Percentiles rank a stretch among this genome's conserved stretches.
These are phyloP conservation scores for Eurotiales sp. DNA, from an alignment of 2,329 filamentous ascomycete species.

Conservation along the genomic window DNA sequence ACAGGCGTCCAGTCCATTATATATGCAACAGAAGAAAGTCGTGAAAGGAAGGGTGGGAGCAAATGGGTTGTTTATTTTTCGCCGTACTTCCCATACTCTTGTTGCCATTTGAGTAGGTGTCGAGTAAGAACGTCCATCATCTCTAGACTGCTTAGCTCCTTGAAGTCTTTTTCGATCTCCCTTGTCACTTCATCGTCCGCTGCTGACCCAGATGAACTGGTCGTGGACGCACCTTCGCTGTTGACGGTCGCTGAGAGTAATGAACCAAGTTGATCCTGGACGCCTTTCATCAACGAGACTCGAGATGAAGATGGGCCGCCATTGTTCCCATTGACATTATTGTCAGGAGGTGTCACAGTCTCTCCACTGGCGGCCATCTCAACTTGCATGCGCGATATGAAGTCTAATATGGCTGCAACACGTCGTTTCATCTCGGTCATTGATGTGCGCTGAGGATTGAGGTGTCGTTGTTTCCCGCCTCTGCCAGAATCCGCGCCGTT, in stretches of 20 bases:
- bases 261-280: slow-evolving; percentile 34
- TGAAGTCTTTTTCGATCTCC: slow-evolving; percentile 58
- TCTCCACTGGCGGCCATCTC: slow-evolving; percentile 66
- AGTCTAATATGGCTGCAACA: slow-evolving; percentile 79
- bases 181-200: slow-evolving; percentile 28
- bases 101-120: slow-evolving; percentile 81
- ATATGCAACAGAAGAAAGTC: slow-evolving; percentile 19
- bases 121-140: slow-evolving; percentile 87
- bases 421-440: slow-evolving; percentile 87
- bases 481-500: slow-evolving; percentile 57
- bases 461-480: slow-evolving; percentile 58
- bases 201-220: slow-evolving; percentile 15
- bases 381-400: slow-evolving; percentile 82
- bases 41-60: slow-evolving; percentile 15
- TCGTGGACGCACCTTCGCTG: slow-evolving; percentile 20
- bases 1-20: slow-evolving; percentile 3
- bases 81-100: slow-evolving; percentile 58
- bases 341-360: slow-evolving; percentile 41
- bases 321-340: slow-evolving; percentile 22
- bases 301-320: slow-evolving; percentile 26
- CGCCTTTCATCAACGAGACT: slow-evolving; percentile 27
- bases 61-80: slow-evolving; percentile 34
- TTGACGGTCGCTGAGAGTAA: slow-evolving; percentile 24
- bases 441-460: slow-evolving; percentile 59
- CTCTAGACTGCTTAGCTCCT: slow-evolving; percentile 71